A percentile compares a stretch with the other conserved stretches of the same genome.
phyloP scores from a whole-genome alignment of 139 green algal genomes.

The Volvox reticuliferus region DNA sequence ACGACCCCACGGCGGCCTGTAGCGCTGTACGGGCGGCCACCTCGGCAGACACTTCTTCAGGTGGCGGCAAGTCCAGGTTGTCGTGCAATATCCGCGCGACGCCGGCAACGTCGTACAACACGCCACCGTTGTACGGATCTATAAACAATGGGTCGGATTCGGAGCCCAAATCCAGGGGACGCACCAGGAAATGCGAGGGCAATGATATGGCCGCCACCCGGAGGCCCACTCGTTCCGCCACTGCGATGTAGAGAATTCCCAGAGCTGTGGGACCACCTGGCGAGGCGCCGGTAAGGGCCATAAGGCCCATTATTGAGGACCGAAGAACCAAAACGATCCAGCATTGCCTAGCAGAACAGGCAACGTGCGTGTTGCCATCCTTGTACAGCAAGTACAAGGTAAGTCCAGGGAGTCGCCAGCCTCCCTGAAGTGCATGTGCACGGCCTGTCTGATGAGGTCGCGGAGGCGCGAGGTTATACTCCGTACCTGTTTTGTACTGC shows the following conservation, averaged over 20 bases:
- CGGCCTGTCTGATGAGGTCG: too few relatives aligned
- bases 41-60: neutral
- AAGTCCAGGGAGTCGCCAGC: too few relatives aligned
- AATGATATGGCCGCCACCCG: conserved; percentile 1
- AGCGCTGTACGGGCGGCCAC: neutral
- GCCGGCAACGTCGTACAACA: neutral
- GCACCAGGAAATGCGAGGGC: conserved; percentile 33
- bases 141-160: neutral
- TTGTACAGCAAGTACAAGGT: too few relatives aligned
- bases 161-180: conserved; percentile 1
- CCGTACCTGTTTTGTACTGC: conserved; percentile 22
- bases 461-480: neutral
- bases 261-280: conserved; percentile 13
- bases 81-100: neutral
- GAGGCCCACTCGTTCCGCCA: conserved; percentile 32
- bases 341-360: too few relatives aligned
- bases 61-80: conserved; percentile 3
- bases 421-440: too few relatives aligned
- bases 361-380: too few relatives aligned
- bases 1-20: neutral
- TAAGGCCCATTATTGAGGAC: too few relatives aligned
- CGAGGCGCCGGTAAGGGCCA: too few relatives aligned
- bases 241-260: conserved; percentile 25
- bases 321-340: too few relatives aligned
- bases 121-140: conserved; percentile 5